Evolutionary conservation across 2,329 filamentous ascomycete genomes (phyloP).

Genomic region (Aspergillus sp.): DNA sequence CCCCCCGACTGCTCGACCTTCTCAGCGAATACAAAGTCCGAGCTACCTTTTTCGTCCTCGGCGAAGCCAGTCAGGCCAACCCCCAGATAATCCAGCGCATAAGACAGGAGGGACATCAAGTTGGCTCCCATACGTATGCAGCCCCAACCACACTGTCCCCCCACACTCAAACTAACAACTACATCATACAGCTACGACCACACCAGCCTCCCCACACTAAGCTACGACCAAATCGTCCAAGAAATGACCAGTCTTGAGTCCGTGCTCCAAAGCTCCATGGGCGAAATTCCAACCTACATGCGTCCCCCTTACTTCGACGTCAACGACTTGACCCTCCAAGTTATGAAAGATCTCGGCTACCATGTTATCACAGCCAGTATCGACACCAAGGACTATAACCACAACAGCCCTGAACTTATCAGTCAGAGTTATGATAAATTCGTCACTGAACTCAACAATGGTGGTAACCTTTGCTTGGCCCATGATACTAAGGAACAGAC

Average conservation of each 20-base stretch:
- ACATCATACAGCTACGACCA: conserved; percentile 40
- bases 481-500: conserved; percentile 42
- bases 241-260: conserved; percentile 47
- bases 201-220: conserved; percentile 37
- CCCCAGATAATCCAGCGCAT: conserved; percentile 33
- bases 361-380: conserved; percentile 46
- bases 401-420: conserved; percentile 31
- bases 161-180: background rate
- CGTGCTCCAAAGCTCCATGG: conserved; percentile 43
- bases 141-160: background rate
- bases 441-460: conserved; percentile 28
- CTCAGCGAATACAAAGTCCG: conserved; percentile 58
- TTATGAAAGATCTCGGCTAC: conserved; percentile 46
- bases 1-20: conserved; percentile 58
- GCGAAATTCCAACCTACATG: conserved; percentile 51
- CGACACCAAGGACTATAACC: conserved; percentile 47
- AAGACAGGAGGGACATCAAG: conserved; percentile 44
- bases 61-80: conserved; percentile 30
- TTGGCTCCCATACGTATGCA: conserved; percentile 49
- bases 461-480: conserved; percentile 37
- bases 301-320: conserved; percentile 47
- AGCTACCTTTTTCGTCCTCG: conserved; percentile 65
- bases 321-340: conserved; percentile 31
- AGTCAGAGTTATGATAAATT: conserved; percentile 35
- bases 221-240: conserved; percentile 29